A percentile compares a stretch with the other conserved stretches of the same genome.
phyloP scores from a whole-genome alignment of 2,329 filamentous ascomycete genomes.

The Bipolaris cookei region DNA sequence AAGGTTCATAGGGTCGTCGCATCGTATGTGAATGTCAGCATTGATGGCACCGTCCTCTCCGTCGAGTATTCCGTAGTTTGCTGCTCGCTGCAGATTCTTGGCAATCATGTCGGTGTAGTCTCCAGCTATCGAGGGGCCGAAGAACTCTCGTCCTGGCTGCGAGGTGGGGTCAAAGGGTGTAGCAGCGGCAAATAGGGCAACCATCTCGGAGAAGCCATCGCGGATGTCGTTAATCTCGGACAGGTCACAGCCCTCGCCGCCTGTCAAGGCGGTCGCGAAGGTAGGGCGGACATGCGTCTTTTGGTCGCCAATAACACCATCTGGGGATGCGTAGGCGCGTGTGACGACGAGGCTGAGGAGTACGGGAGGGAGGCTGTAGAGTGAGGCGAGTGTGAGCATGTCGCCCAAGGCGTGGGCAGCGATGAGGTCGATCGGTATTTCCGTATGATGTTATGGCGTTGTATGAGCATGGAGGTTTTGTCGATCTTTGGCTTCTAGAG shows the following conservation, averaged over 20 bases:
- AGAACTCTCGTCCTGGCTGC: conserved; percentile 38
- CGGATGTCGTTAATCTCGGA: conserved; percentile 36
- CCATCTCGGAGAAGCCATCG: conserved; percentile 45
- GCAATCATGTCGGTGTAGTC: conserved; percentile 42
- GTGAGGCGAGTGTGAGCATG: conserved; percentile 33
- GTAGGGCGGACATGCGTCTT: conserved; percentile 22
- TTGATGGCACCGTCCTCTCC: conserved; percentile 31
- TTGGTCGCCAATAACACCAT: conserved; percentile 35
- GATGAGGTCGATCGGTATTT: conserved; percentile 10
- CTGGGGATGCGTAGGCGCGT: conserved; percentile 30
- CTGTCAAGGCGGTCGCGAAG: conserved; percentile 36
- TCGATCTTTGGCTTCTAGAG: conserved; percentile 9
- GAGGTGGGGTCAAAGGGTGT: conserved; percentile 30
- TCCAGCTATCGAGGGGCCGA: conserved; percentile 28
- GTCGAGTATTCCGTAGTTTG: conserved; percentile 36
- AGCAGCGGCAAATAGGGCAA: conserved; percentile 35
- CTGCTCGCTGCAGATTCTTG: conserved; percentile 36
- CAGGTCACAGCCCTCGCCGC: conserved; percentile 40
- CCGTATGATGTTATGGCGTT: background rate
- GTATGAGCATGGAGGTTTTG: conserved; percentile 9
- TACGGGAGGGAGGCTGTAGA: conserved; percentile 32
- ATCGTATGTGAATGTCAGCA: conserved; percentile 43
- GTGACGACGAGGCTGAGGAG: conserved; percentile 28
- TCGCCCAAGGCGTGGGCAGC: conserved; percentile 7
- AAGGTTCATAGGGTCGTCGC: conserved; percentile 41